Base-by-base conservation (phyloP, 805 yeast species). In the Candida wancherniae region DNA sequence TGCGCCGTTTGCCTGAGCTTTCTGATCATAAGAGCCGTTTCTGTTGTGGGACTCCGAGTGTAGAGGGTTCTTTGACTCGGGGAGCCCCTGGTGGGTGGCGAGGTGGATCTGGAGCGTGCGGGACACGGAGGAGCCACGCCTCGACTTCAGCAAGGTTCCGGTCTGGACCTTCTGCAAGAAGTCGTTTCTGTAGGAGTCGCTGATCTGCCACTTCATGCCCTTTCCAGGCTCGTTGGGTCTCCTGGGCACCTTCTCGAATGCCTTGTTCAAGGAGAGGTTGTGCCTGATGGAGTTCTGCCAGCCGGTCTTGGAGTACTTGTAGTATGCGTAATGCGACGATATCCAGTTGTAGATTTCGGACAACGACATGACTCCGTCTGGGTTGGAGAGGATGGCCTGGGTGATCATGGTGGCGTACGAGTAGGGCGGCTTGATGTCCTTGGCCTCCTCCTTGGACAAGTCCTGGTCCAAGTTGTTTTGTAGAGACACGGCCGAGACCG, bases 271-370 rank as follows among this genome's bases (percentile, higher is more conserved):
- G 2, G 97, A 87, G 33, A 92, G 64, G 55, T 92, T 92, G 59
- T 92, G 98, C 47, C 98, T 78, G 45, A 92, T 90, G 5, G 96
- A 87, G 61, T 92, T 92, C 62, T 92, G 98, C 98, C 98, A 92
- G 21, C 98, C 98, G 6, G 95, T 81, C 57, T 84, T 88, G 15
- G 92, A 80, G 58, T 77, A 83, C 49, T 95, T 75, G 57, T 92
- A 92, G 57, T 84, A 92, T 22, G 97, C 88, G 58, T 87, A 92
- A 51, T 82, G 88, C 18, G 75, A 58, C 4, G 92, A 64, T 33
- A 92, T 92, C 86, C 95, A 92, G 44, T 77, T 80, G 58, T 92
- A 92, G 33, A 92, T 92, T 51, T 92, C 97, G 1, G 94, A 75
- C 46, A 92, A 61, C 9, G 96, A 84, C 68, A 90, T 70, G 24